These are phyloP conservation scores for Manihot esculenta DNA, from an alignment of 441 rosid species.

Conservation along the genomic window DNA sequence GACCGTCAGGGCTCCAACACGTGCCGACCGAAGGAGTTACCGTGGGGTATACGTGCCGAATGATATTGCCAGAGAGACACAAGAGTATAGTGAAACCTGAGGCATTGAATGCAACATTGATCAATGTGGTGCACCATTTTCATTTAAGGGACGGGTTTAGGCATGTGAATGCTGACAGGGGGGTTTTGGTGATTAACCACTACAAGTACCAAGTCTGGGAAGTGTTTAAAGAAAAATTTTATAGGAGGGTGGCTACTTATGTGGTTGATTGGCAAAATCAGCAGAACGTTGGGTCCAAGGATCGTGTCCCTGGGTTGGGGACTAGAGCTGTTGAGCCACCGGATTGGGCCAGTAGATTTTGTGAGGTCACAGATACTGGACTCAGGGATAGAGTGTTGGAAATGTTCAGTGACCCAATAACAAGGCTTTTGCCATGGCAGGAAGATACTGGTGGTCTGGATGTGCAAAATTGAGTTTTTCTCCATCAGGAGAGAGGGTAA, in stretches of 20 bases:
- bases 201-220: slow-evolving; percentile 91
- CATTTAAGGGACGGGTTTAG: slow-evolving; percentile 51
- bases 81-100: slow-evolving; percentile 77
- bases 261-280: slow-evolving; percentile 87
- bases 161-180: slow-evolving; percentile 44
- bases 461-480: background rate
- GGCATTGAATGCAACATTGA: slow-evolving; percentile 60
- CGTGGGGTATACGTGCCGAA: slow-evolving; percentile 64
- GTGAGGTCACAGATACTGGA: slow-evolving; percentile 68
- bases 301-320: slow-evolving; percentile 80
- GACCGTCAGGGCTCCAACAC: slow-evolving; percentile 57
- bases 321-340: slow-evolving; percentile 69
- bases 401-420: slow-evolving; percentile 32
- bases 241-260: slow-evolving; percentile 77
- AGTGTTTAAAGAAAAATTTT: slow-evolving; percentile 80
- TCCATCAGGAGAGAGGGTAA: no score
- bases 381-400: slow-evolving; percentile 54
- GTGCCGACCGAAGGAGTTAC: slow-evolving; percentile 50
- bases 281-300: slow-evolving; percentile 74
- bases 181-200: slow-evolving; percentile 63
- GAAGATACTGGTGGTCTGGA: slow-evolving; percentile 8
- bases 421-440: slow-evolving; percentile 59
- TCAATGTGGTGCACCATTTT: slow-evolving; percentile 85
- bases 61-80: slow-evolving; percentile 65
- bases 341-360: slow-evolving; percentile 73